Conservation (phyloP, 2,329 filamentous ascomycete species). For the Fulvia fulva region DNA sequence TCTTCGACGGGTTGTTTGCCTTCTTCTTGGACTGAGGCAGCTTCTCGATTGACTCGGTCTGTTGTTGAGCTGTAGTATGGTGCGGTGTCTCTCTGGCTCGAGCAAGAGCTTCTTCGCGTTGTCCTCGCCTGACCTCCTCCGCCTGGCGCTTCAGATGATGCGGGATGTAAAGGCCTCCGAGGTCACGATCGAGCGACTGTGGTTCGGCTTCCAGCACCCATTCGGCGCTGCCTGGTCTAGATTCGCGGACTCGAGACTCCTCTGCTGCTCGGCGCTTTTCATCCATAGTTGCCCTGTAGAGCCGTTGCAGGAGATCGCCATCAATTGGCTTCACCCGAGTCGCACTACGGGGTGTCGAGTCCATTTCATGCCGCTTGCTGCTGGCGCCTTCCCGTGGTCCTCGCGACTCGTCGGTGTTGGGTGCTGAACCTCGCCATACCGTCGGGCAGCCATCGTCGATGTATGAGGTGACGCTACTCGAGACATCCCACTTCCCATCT, state of each 20-base stretch:
- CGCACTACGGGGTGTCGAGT: not conserved
- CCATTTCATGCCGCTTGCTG: not conserved
- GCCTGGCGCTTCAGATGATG: not conserved
- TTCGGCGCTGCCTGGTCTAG: not conserved
- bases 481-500: conserved; percentile 8
- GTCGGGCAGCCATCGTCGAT: conserved; percentile 28
- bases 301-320: conserved; percentile 14
- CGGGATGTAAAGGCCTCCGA: conserved; percentile 2
- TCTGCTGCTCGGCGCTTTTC: conserved; percentile 17
- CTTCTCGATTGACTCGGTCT: not conserved
- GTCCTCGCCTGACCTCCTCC: not conserved
- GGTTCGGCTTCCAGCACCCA: not conserved
- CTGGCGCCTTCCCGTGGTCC: not conserved
- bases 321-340: conserved; percentile 11
- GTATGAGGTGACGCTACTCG: conserved; percentile 19
- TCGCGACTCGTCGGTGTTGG: not conserved
- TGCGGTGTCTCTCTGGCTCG: not conserved
- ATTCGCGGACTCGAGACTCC: not conserved
- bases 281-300: conserved; percentile 21
- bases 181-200: not conserved
- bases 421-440: conserved; percentile 12
- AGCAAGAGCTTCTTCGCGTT: not conserved
- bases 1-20: not conserved
- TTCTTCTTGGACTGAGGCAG: not conserved
- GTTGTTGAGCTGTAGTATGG: not conserved